A percentile compares a stretch with the other conserved stretches of the same genome.
Conservation (phyloP, 768 basidiomycete species). For the Kwoniella dejecticola region DNA sequence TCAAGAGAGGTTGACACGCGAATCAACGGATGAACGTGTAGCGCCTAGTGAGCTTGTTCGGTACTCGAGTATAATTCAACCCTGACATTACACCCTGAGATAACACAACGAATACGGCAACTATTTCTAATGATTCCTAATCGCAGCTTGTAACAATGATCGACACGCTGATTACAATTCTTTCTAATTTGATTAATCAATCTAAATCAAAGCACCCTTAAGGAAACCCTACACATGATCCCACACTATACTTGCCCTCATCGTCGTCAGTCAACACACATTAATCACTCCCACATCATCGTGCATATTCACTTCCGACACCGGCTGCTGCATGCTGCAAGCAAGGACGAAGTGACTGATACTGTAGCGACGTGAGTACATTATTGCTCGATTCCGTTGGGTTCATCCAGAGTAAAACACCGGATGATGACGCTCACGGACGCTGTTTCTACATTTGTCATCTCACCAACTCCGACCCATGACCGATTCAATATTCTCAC, state of each 20-base stretch:
- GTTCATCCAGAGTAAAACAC: no score
- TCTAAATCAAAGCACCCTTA: background rate
- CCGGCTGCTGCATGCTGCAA: no score
- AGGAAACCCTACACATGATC: background rate
- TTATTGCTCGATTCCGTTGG: no score
- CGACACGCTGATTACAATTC: background rate
- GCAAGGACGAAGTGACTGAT: no score
- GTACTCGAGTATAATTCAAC: background rate
- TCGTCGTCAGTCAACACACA: no score
- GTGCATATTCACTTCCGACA: no score
- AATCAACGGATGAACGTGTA: slow-evolving; percentile 16
- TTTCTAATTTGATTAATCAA: background rate
- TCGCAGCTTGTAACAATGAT: background rate
- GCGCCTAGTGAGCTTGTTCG: background rate
- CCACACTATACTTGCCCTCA: no score
- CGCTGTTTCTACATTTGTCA: background rate
- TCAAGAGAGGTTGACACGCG: background rate
- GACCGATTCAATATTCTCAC: slow-evolving; percentile 2
- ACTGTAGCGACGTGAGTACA: no score
- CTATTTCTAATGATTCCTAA: background rate
- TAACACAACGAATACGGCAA: slow-evolving; percentile 2
- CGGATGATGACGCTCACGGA: slow-evolving; percentile 4
- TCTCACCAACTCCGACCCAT: background rate
- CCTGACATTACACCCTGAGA: slow-evolving; percentile 6
- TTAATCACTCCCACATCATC: background rate